A percentile compares a stretch with the other conserved stretches of the same genome.
These are phyloP conservation scores for Syncephalastrum sp. DNA, from an alignment of 371 early-diverging fungal genomes.

Conservation along the genomic window DNA sequence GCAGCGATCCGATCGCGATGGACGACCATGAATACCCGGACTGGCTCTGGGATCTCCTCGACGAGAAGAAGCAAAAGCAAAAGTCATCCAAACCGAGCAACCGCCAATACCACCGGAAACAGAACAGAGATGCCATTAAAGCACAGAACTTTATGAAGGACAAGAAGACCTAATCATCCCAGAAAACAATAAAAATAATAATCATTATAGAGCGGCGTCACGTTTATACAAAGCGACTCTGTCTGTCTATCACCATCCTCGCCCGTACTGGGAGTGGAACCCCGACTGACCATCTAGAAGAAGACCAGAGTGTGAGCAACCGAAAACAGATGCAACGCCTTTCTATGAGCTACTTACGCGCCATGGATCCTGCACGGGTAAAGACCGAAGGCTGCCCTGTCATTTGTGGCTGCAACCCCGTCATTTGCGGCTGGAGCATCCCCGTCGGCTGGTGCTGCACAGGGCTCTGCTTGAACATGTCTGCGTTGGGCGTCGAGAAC, in stretches of 20 bases:
- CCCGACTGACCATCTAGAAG: conserved; percentile 16
- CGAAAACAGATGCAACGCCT: no score
- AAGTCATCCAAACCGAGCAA: conserved; percentile 49
- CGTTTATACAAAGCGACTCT: conserved; percentile 1
- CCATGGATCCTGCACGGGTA: conserved; percentile 24
- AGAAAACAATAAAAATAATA: conserved; percentile 2
- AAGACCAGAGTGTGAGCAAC: not conserved
- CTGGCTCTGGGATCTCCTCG: conserved; percentile 89
- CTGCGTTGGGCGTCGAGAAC: conserved; percentile 43
- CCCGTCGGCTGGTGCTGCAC: conserved; percentile 27
- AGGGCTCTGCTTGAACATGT: conserved; percentile 37
- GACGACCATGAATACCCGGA: conserved; percentile 87
- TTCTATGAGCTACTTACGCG: conserved; percentile 11
- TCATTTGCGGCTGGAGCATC: conserved; percentile 44
- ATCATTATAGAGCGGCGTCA: not conserved
- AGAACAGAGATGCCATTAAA: conserved; percentile 69
- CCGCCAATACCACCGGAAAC: conserved; percentile 64
- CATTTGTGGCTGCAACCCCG: conserved; percentile 23
- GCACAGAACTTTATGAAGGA: conserved; percentile 77
- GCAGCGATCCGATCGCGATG: conserved; percentile 84
- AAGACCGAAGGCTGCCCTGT: conserved; percentile 13
- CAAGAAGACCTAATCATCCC: conserved; percentile 59
- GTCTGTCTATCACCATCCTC: conserved; percentile 5
- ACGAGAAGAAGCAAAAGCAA: conserved; percentile 57
- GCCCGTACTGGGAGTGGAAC: conserved; percentile 7